phyloP scores from a whole-genome alignment of 2,329 filamentous ascomycete genomes.

The Cladosporium sp. region DNA sequence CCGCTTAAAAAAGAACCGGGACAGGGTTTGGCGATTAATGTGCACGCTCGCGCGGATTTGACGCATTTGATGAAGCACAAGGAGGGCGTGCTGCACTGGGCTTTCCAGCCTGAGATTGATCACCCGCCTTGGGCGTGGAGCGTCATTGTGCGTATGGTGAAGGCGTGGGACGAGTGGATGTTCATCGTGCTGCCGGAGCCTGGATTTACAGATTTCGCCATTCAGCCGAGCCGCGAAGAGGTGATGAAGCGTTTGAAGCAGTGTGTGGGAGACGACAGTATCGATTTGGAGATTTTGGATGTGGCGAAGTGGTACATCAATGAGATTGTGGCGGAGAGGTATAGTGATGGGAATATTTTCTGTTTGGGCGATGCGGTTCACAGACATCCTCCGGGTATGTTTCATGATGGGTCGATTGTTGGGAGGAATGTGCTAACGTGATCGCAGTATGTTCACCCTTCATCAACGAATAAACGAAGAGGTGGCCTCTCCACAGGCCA shows the following conservation, averaged over 20 bases:
- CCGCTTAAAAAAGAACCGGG: constrained; percentile 41
- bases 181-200: constrained; percentile 43
- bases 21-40: constrained; percentile 48
- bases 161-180: constrained; percentile 59
- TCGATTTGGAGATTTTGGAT: constrained; percentile 49
- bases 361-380: constrained; percentile 58
- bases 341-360: constrained; percentile 48
- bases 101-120: constrained; percentile 50
- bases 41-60: constrained; percentile 50
- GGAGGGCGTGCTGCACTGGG: constrained; percentile 58
- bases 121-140: constrained; percentile 51
- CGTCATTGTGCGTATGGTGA: constrained; percentile 55
- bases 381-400: constrained; percentile 48
- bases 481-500: too few relatives aligned
- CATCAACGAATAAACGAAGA: neutral
- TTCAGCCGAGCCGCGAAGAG: constrained; percentile 44
- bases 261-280: constrained; percentile 53
- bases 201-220: constrained; percentile 32
- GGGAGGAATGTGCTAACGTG: neutral
- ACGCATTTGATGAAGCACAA: constrained; percentile 46
- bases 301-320: constrained; percentile 59
- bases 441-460: neutral
- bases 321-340: constrained; percentile 54
- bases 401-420: neutral
- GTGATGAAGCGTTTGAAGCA: constrained; percentile 44